Conservation (phyloP, 1,284 basidiomycete species). For the Moesziomyces parantarcticus region DNA sequence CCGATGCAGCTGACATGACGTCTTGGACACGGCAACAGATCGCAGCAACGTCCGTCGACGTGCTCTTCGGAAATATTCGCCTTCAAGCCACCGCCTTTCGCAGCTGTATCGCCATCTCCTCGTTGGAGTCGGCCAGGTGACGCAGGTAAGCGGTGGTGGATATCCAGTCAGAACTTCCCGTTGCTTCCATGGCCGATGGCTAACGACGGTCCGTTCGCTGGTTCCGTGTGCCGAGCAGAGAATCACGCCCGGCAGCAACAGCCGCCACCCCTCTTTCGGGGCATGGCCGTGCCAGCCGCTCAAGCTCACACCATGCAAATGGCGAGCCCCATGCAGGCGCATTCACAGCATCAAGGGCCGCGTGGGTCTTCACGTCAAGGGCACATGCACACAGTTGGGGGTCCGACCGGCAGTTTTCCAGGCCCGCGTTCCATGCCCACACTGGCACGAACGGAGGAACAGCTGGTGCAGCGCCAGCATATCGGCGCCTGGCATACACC, state of each 20-base stretch:
- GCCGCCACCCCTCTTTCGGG: neutral
- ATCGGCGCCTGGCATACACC: neutral
- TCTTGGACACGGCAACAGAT: slow-evolving; percentile 1
- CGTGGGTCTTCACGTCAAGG: neutral
- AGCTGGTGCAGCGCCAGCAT: slow-evolving; percentile 1
- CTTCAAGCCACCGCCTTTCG: slow-evolving; percentile 14
- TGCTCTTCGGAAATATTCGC: slow-evolving; percentile 32
- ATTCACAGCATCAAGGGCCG: neutral
- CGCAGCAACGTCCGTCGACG: slow-evolving; percentile 14
- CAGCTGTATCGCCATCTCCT: slow-evolving; percentile 7
- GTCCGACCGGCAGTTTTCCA: neutral
- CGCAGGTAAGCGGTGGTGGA: slow-evolving; percentile 7
- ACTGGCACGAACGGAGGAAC: slow-evolving; percentile 3
- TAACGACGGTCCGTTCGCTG: too few relatives aligned
- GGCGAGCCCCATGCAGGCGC: neutral
- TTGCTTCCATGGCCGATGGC: too few relatives aligned
- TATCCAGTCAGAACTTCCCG: too few relatives aligned
- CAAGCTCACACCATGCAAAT: neutral
- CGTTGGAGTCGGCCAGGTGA: neutral
- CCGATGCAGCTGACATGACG: too few relatives aligned
- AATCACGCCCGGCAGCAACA: neutral
- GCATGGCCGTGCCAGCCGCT: neutral
- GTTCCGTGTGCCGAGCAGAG: neutral
- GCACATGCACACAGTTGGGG: neutral
- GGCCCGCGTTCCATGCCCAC: slow-evolving; percentile 1